phyloP scores from a whole-genome alignment of 2,329 filamentous ascomycete species.

The Alternaria sp. region DNA sequence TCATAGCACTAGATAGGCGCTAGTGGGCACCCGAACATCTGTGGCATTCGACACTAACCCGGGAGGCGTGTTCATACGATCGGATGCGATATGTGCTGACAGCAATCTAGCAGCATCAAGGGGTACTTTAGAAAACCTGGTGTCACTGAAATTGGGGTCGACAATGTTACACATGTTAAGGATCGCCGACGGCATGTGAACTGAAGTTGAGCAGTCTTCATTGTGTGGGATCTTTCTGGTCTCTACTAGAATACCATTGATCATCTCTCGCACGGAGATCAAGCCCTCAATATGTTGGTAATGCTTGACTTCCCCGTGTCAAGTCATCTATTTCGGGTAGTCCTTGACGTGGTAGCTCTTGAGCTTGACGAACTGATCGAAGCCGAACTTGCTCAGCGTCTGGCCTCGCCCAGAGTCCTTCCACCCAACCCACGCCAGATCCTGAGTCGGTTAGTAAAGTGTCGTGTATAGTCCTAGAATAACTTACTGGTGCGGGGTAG shows the following conservation, averaged over 20 bases:
- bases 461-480: not conserved
- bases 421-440: slow-evolving; percentile 96
- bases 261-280: slow-evolving; percentile 19
- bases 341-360: slow-evolving; percentile 97
- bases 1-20: slow-evolving; percentile 19
- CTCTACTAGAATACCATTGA: not conserved
- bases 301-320: slow-evolving; percentile 17
- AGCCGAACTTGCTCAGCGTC: slow-evolving; percentile 87
- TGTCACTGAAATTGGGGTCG: not conserved
- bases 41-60: slow-evolving; percentile 9
- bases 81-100: not conserved
- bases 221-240: not conserved
- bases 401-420: slow-evolving; percentile 95
- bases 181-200: not conserved
- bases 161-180: not conserved
- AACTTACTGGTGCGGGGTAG: slow-evolving; percentile 84
- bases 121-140: not conserved
- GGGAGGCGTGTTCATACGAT: slow-evolving; percentile 27
- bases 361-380: slow-evolving; percentile 93
- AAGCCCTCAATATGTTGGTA: slow-evolving; percentile 11
- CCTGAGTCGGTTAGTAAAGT: slow-evolving; percentile 57
- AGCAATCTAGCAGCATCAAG: not conserved
- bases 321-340: slow-evolving; percentile 60
- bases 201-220: not conserved
- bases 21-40: not conserved